Conservation (phyloP, 495 filamentous ascomycete genomes). For the Cercophora newfieldiana region DNA sequence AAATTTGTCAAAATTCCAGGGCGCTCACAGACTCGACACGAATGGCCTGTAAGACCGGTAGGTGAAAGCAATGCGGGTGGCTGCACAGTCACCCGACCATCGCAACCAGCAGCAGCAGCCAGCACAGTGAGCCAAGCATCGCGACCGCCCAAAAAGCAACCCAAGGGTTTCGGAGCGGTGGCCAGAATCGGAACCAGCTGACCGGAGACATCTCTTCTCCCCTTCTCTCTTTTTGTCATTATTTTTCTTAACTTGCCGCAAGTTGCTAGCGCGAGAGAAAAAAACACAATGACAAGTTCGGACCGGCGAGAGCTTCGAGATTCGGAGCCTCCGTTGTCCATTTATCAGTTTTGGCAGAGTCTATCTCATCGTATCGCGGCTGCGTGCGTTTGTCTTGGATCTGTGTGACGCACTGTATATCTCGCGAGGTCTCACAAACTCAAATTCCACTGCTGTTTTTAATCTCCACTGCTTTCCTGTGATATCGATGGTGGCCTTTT, state of each 20-base stretch:
- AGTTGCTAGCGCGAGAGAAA: not conserved
- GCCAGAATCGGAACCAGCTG: constrained; percentile 1
- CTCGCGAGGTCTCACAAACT: not conserved
- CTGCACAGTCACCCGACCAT: constrained; percentile 4
- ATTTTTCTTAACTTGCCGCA: not conserved
- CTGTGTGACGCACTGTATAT: not conserved
- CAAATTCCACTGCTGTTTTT: too few relatives aligned
- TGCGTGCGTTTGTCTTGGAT: not conserved
- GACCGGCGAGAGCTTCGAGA: too few relatives aligned
- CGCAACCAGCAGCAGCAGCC: not conserved
- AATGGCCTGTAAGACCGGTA: not conserved
- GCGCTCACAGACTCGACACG: not conserved
- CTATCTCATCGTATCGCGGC: not conserved
- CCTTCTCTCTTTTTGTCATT: too few relatives aligned
- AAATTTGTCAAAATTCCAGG: not conserved
- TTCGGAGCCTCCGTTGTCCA: not conserved
- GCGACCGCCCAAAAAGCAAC: too few relatives aligned
- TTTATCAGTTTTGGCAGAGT: not conserved
- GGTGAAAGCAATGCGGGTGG: constrained; percentile 1
- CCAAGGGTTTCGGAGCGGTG: not conserved
- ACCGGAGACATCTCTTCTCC: not conserved
- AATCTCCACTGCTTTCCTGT: too few relatives aligned
- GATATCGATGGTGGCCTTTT: not conserved
- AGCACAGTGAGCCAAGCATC: not conserved
- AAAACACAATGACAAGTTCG: not conserved